A percentile compares a stretch with the other conserved stretches of the same genome.
Evolutionary conservation across 352 stramenopile species (phyloP).

Genomic region (Halophytophthora polymorphica): DNA sequence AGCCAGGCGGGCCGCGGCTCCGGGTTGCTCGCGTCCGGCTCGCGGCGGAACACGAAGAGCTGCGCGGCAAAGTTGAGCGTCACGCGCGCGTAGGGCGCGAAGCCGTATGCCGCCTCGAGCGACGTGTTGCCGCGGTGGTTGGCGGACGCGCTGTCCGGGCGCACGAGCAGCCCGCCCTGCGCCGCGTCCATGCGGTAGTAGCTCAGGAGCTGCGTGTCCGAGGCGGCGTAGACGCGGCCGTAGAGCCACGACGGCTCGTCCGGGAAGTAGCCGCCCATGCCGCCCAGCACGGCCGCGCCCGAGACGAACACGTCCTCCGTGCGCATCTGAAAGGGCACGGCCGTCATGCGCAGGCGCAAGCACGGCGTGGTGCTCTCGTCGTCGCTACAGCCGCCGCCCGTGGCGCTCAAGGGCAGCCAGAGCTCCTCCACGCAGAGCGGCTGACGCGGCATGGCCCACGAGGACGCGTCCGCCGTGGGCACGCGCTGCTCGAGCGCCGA

Average conservation of each 20-base stretch:
- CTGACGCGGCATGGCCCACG: slow-evolving; percentile 60
- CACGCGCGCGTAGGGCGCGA: slow-evolving; percentile 56
- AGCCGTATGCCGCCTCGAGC: slow-evolving; percentile 43
- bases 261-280: slow-evolving; percentile 74
- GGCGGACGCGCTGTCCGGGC: slow-evolving; percentile 60
- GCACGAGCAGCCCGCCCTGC: slow-evolving; percentile 61
- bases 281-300: slow-evolving; percentile 44
- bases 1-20: slow-evolving; percentile 67
- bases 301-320: slow-evolving; percentile 59
- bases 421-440: slow-evolving; percentile 76
- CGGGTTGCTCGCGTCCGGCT: slow-evolving; percentile 32
- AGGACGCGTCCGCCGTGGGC: slow-evolving; percentile 50
- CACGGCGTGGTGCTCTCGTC: slow-evolving; percentile 33
- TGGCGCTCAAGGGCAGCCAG: slow-evolving; percentile 54
- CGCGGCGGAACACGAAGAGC: slow-evolving; percentile 68
- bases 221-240: slow-evolving; percentile 63
- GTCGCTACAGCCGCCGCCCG: slow-evolving; percentile 27
- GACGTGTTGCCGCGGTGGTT: slow-evolving; percentile 76
- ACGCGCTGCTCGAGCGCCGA: slow-evolving; percentile 44
- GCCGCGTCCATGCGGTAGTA: slow-evolving; percentile 81
- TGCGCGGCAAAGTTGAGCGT: slow-evolving; percentile 76
- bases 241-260: slow-evolving; percentile 61
- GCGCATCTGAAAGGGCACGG: slow-evolving; percentile 72
- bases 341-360: slow-evolving; percentile 71
- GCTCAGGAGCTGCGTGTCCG: slow-evolving; percentile 58